A percentile compares a stretch with the other conserved stretches of the same genome.
Evolutionary conservation across 208 protist species (phyloP).

Genomic region (Wallacemonas sp.): DNA sequence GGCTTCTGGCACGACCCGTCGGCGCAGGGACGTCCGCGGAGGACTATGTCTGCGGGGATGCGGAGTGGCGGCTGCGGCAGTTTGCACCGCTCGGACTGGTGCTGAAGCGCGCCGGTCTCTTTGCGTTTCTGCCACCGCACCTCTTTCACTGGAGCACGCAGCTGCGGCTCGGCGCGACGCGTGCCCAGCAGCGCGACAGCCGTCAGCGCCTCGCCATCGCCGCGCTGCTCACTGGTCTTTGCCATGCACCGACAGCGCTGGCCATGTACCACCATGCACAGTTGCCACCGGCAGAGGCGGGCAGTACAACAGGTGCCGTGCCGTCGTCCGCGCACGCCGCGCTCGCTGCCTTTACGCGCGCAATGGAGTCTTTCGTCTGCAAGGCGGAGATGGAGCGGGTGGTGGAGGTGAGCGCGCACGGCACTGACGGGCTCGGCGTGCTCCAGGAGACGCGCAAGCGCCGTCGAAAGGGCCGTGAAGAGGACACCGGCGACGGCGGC

Average conservation of each 20-base stretch:
- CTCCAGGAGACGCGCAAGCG: conserved; percentile 12
- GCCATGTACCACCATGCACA: conserved; percentile 40
- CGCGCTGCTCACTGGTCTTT: conserved; percentile 42
- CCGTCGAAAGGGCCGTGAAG: neutral
- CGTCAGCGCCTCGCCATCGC: conserved; percentile 43
- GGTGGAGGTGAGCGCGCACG: conserved; percentile 22
- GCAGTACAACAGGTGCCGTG: too few relatives aligned
- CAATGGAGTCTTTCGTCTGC: conserved; percentile 46
- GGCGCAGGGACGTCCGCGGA: neutral
- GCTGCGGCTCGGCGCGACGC: conserved; percentile 53
- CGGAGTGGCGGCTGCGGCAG: conserved; percentile 50
- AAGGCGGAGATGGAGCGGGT: conserved; percentile 35
- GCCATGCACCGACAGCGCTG: conserved; percentile 31
- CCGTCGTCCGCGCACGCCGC: conserved; percentile 22
- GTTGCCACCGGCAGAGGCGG: too few relatives aligned
- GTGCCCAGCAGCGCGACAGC: conserved; percentile 48
- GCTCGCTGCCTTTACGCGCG: conserved; percentile 44
- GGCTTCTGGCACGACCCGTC: conserved; percentile 2
- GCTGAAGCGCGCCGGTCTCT: conserved; percentile 36
- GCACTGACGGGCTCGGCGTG: neutral
- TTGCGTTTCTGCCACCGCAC: conserved; percentile 47
- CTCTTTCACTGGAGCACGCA: conserved; percentile 60
- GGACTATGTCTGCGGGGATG: conserved; percentile 26
- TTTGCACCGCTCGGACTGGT: conserved; percentile 71
- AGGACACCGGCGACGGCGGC: conserved; percentile 4